Percentiles rank a stretch among this genome's conserved stretches.
phyloP scores from a whole-genome alignment of 2,329 filamentous ascomycete species.

The Penicillium palitans region DNA sequence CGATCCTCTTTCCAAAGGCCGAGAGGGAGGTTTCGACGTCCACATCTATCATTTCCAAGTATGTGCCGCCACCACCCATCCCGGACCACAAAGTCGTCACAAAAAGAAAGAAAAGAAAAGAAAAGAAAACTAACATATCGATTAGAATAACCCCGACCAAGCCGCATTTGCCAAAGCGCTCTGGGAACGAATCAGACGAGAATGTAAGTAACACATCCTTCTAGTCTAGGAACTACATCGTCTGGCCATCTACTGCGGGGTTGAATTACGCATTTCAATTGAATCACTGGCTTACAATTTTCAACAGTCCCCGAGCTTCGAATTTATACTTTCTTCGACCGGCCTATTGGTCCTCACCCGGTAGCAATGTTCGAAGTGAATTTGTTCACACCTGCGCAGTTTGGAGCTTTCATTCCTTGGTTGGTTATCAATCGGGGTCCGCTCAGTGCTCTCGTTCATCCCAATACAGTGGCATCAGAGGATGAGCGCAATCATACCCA shows the following conservation, averaged over 20 bases:
- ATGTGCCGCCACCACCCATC: background rate
- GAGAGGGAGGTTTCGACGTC: conserved; percentile 75
- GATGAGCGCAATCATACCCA: conserved; percentile 54
- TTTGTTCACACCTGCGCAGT: conserved; percentile 79
- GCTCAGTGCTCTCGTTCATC: conserved; percentile 76
- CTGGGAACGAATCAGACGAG: conserved; percentile 74
- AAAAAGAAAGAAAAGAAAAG: background rate
- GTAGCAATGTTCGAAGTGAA: conserved; percentile 93
- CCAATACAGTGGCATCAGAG: conserved; percentile 63
- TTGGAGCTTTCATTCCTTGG: conserved; percentile 87
- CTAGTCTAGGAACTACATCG: background rate
- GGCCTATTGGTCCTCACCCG: conserved; percentile 77
- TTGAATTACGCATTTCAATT: background rate
- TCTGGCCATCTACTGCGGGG: background rate
- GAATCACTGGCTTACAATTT: background rate
- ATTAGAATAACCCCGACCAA: conserved; percentile 60
- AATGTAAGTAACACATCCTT: conserved; percentile 58
- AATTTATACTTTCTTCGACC: conserved; percentile 76
- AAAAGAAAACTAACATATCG: background rate
- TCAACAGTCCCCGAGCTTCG: conserved; percentile 74
- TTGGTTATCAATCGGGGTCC: conserved; percentile 78
- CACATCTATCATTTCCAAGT: conserved; percentile 79
- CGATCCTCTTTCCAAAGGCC: conserved; percentile 65
- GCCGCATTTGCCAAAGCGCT: conserved; percentile 67
- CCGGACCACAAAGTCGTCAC: background rate